Evolutionary conservation across 257 asterid genomes (phyloP).

Genomic region (Cinchona pubescens): DNA sequence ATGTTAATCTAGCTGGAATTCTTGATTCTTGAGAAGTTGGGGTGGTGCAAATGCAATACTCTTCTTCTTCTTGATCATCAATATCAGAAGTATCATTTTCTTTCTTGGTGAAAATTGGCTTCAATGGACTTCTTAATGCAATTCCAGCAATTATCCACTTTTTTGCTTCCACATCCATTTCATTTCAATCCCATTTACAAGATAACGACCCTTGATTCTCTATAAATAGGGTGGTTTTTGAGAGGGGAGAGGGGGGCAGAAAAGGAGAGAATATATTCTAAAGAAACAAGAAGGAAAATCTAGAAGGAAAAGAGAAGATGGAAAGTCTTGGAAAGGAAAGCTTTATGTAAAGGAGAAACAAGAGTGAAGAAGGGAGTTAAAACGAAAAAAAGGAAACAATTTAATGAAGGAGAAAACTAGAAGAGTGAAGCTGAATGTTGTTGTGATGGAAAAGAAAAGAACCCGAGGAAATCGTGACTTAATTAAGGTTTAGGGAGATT

Average conservation of each 20-base stretch:
- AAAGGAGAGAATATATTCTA: conserved; percentile 22
- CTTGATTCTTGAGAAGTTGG: conserved; percentile 42
- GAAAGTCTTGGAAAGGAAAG: conserved; percentile 6
- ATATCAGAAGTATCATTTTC: conserved; percentile 21
- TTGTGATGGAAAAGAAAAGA: background rate
- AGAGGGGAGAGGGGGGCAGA: background rate
- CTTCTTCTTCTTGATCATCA: conserved; percentile 16
- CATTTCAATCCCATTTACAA: conserved; percentile 11
- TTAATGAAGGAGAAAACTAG: conserved; percentile 21
- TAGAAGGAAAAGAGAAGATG: conserved; percentile 17
- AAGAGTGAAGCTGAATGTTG: conserved; percentile 20
- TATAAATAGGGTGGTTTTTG: conserved; percentile 5
- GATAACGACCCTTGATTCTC: background rate
- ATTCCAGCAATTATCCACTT: conserved; percentile 42
- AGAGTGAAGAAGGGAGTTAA: background rate
- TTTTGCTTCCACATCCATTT: conserved; percentile 30
- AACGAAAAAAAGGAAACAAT: background rate
- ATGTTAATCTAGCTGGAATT: conserved; percentile 23
- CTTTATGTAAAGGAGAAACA: conserved; percentile 16
- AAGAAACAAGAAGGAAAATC: conserved; percentile 15
- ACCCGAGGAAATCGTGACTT: conserved; percentile 17
- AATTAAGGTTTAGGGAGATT: background rate
- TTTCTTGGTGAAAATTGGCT: conserved; percentile 26
- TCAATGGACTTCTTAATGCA: conserved; percentile 28
- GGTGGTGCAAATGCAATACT: conserved; percentile 29